Base-by-base conservation (phyloP, 352 stramenopile species). In the Pythium insidiosum region DNA sequence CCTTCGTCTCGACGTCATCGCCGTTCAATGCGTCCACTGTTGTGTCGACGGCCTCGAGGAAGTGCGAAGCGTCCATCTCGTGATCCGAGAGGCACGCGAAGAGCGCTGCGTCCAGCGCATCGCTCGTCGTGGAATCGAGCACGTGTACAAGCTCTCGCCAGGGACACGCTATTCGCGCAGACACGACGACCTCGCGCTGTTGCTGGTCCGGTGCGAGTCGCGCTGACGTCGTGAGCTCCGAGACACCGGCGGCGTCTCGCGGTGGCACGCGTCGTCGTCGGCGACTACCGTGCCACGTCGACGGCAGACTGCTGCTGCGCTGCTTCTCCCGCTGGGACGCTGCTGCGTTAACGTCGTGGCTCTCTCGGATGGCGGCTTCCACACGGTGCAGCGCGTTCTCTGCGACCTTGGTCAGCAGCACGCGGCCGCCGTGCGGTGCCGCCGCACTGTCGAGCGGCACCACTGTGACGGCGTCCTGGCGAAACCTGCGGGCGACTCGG, bases 71-170 rank as follows among this genome's bases (percentile, higher is more conserved):
- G 6, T 55, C 38, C 4, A 55, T 22, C 5, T 36, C 33, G 12
- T 55, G 38, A 5, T 47, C 20, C 19, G n/a, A n/a, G n/a, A 39
- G 13, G 20, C 47, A 55, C 23, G 38, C 39, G 12, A 55, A 19
- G 33, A 55, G 24, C 30, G 38, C 39, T 20, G 48, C 48, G 13
- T 50, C 36, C 24, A 56, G 29, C n/a, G 44, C 48, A 23, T 56
- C 48, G 13, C 19, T 13, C 6, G 2, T n/a, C 19, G 41, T 43
- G 15, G 48, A 50, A 15, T 44, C 35, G 15, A 56, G 40, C 28
- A 56, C 41, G 13, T 22, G 36, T 25, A 21, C 34, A 26, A 56
- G 33, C 35, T 49, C 48, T 1, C 33, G 30, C 12, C 34, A 33
- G 13, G 22, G 10, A 18, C 47, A 55, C 4, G 23, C 24, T 25